Evolutionary conservation across 495 filamentous ascomycete species (phyloP), one percentile per base, ranked within the genome.

Genomic region (Penicillium fimorum): DNA sequence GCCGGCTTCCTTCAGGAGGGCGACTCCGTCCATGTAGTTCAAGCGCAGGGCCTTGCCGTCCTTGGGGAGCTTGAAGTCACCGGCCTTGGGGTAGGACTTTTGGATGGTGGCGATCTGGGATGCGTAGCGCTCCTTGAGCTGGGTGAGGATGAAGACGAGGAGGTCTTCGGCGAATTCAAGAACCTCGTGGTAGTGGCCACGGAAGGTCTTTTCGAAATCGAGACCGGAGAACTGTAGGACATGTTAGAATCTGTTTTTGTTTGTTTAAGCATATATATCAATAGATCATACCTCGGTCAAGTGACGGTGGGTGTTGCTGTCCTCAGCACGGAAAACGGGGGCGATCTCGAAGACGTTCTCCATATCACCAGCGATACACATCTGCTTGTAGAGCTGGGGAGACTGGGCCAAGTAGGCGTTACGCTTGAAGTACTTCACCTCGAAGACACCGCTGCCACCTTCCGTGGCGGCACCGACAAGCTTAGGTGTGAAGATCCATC

Each of bases 121-220:
- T 49, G 84, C 78, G 63, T 84, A 90, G 43, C 84, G 80, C 61
- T 81, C 78, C 70, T 88, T 76, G 20, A 94, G 79, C 37, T 87
- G 83, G 33, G 83, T 83, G 80, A 98, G 93, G 63, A 98, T 96
- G 73, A 88, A 82, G 57, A 96, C 83, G 63, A 98, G 84, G 15
- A 95, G 87, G 56, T 86, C 76, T 69, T 97, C 94, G 22, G 96
- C 82, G 61, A 89, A 85, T 22, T 84, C 72, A 24, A 90, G 73
- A 37, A 95, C 91, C 70, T 98, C 94, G 68, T 89, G 84, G 76
- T 97, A 97, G 73, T 91, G 82, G 53, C 89, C 76, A 51, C 88
- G 82, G 71, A 97, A 96, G 35, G 91, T 91, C 89, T 96, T 97
- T 69, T 97, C 94, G 65, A 97, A 77, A 89, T 98, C 94, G 56